These are phyloP conservation scores for Lachancea waltii DNA, from an alignment of 805 yeast genomes.

Conservation along the genomic window DNA sequence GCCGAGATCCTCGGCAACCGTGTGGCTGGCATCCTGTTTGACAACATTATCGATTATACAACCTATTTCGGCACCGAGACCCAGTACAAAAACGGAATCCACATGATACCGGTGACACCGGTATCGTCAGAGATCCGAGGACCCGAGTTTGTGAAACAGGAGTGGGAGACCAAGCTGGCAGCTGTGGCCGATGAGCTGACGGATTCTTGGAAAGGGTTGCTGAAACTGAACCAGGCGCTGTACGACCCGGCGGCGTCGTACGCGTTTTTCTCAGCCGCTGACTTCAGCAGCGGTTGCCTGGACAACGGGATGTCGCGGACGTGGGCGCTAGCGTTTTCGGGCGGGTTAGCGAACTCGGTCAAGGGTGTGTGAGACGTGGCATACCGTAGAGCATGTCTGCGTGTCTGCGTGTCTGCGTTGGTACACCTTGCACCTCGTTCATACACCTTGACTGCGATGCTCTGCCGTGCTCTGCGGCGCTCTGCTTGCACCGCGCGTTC, in stretches of 20 bases:
- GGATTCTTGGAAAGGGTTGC: constrained; percentile 62
- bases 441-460: too few species aligned
- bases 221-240: constrained; percentile 36
- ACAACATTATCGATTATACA: constrained; percentile 65
- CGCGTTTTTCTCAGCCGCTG: constrained; percentile 35
- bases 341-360: constrained; percentile 35
- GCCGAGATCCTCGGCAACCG: constrained; percentile 45
- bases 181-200: constrained; percentile 37
- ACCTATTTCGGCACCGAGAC: constrained; percentile 59
- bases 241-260: constrained; percentile 38
- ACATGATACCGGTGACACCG: constrained; percentile 69
- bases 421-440: too few species aligned
- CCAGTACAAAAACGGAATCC: constrained; percentile 71
- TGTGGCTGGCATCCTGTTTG: constrained; percentile 64
- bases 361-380: constrained; percentile 9
- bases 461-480: too few species aligned
- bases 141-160: constrained; percentile 45
- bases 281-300: constrained; percentile 35
- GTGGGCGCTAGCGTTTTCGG: constrained; percentile 56
- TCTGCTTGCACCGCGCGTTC: too few species aligned
- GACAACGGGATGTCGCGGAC: constrained; percentile 60
- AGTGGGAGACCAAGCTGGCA: constrained; percentile 51
- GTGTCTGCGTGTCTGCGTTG: too few species aligned
- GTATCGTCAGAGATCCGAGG: constrained; percentile 49
- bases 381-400: too few species aligned